A percentile compares a stretch with the other conserved stretches of the same genome.
These are phyloP conservation scores for Talaromyces borbonicus DNA, from an alignment of 495 filamentous ascomycete genomes.

Conservation along the genomic window DNA sequence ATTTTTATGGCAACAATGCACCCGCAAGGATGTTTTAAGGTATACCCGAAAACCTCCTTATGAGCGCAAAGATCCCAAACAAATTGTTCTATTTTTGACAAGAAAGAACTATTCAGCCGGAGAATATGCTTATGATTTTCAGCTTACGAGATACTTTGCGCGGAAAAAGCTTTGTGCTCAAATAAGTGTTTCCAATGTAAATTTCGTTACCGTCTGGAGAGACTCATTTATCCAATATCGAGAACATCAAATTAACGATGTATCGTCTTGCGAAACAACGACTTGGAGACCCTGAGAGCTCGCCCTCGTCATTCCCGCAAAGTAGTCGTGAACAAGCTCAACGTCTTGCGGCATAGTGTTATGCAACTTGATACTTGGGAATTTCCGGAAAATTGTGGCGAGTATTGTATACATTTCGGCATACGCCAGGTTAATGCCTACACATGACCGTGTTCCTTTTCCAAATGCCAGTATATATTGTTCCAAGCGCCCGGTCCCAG, in stretches of 20 bases:
- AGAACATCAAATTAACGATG: too few species aligned
- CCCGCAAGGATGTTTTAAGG: neutral
- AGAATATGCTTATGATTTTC: too few species aligned
- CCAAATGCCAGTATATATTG: conserved; percentile 11
- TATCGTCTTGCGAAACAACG: too few species aligned
- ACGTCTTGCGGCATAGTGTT: neutral
- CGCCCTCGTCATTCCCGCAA: conserved; percentile 5
- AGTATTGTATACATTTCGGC: conserved; percentile 12
- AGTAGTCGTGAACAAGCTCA: conserved; percentile 4
- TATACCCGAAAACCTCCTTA: too few species aligned
- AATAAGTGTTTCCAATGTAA: too few species aligned
- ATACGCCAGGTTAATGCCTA: conserved; percentile 14
- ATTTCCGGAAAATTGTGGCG: conserved; percentile 9
- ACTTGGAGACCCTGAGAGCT: neutral
- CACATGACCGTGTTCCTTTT: conserved; percentile 10
- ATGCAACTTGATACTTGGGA: neutral
- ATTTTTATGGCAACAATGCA: neutral
- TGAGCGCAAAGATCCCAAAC: too few species aligned
- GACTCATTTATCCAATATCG: too few species aligned
- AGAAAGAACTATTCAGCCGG: too few species aligned
- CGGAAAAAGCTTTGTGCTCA: too few species aligned
- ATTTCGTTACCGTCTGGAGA: too few species aligned
- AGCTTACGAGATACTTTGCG: too few species aligned
- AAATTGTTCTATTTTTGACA: too few species aligned
- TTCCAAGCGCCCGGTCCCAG: neutral